Base-by-base conservation (phyloP, 1,139 yeast genomes). In the Suhomyces bribrorum region DNA sequence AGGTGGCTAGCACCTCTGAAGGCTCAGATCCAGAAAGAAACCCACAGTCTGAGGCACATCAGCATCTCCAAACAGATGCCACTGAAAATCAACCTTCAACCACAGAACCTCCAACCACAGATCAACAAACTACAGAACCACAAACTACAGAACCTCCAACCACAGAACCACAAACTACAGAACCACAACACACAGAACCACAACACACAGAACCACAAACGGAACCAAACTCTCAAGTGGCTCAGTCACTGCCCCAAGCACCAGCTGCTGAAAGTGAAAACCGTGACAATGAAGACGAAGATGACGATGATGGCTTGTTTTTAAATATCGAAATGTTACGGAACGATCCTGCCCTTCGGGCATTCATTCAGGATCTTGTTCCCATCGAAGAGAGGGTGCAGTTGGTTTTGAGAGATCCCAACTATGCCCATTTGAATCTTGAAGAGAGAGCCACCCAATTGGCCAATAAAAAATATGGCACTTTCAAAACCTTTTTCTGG, bases 401-500 rank as follows among this genome's bases (percentile, higher is more conserved):
- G 15, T 57, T 67, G 37, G 54, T 71, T 8, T 48, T 69, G 40
- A 45, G 38, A 14, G 66, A 67, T 42, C 53, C 59, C n/a, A 48
- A 53, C 13, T 49, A 59, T 30, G 32, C 52, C 0, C 54, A 54
- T 31, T 54, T 55, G 18, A 57, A 73, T 31, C 49, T 80, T 11
- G 82, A 79, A 48, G 65, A 55, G 14, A 49, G 56, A 14, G 85
- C 82, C 0, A 62, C 53, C 24, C 64, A 58, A 29, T 46, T 57
- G 5, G 67, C 81, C 2, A 54, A 60, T 7, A 40, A 44, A 25
- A 75, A 66, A 53, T 68, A 62, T 44, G 57, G 66, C 15, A 52
- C 54, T 11, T 49, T 73, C 37, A 64, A 64, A 50, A 50, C 57
- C n/a, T 13, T 74, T 0, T 74, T 76, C 56, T 81, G 85, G 83